Evolutionary conservation across 176 grass and related monocot species (phyloP), one percentile per base, ranked within the genome.

Genomic region (Hordeum marinum): DNA sequence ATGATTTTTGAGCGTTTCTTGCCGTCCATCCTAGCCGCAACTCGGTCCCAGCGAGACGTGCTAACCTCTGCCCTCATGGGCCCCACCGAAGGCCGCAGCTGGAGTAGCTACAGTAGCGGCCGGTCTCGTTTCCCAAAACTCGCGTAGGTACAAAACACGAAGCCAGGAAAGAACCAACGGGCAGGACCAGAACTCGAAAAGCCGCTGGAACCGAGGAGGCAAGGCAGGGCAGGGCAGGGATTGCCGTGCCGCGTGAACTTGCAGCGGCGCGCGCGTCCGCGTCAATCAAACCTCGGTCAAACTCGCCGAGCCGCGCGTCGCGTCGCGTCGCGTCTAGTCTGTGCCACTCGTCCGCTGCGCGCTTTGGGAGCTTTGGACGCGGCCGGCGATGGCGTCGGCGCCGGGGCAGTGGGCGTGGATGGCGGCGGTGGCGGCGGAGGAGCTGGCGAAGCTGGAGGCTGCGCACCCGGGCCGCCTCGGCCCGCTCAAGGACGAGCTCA

Each of bases 401-500:
- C 8, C 83, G 48, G 66, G 34, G 76, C 67, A 84, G 11, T 88
- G 78, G 87, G 85, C 82, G 17, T 97, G 95, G 95, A 63, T 94
- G 77, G 90, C 68, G 40, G 92, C 89, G 71, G 88, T 83, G 69
- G 95, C 95, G 36, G 76, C 42, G 9, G 88, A 94, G 73, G 95
- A 97, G 88, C 86, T 97, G 57, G 82, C 86, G 45, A 93, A 88
- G 76, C 90, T 97, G 82, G 95, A 97, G 63, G 80, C 78, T 17
- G 78, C 78, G 80, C 90, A 97, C 58, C 95, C 95, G 43, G 68
- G 88, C 79, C 92, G 88, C 48, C 88, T 94, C 88, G 86, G 72
- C 73, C 84, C 75, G 67, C 92, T 94, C 81, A 97, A 97, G 85
- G 85, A 82, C 66, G 95, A 97, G 78, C 90, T 97, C 31, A 75